Percentiles rank a stretch among this genome's conserved stretches.
Evolutionary conservation across 768 basidiomycete species (phyloP).

Genomic region (Coprinopsis strossmayeri): DNA sequence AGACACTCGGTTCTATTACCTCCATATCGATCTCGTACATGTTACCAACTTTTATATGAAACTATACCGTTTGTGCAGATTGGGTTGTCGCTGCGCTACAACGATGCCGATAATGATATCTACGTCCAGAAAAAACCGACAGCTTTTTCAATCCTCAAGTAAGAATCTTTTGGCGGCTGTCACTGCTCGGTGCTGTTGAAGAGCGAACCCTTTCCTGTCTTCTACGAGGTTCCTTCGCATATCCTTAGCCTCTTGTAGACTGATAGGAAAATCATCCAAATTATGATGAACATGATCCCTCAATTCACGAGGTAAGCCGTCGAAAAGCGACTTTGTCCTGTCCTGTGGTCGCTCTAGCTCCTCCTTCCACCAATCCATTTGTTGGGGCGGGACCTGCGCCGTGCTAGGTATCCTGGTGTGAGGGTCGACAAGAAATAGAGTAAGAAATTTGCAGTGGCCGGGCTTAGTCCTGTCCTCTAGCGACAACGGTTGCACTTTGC

Average conservation of each 20-base stretch:
- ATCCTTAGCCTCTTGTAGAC: conserved; percentile 22
- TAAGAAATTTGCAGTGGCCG: conserved; percentile 34
- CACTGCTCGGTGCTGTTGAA: too few species aligned
- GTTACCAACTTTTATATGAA: too few species aligned
- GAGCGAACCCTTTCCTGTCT: conserved; percentile 23
- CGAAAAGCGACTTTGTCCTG: not conserved
- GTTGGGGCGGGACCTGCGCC: conserved; percentile 21
- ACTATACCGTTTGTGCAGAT: too few species aligned
- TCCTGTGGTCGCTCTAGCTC: conserved; percentile 1
- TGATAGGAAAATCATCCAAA: conserved; percentile 23
- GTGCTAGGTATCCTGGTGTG: conserved; percentile 19
- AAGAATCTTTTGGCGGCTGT: too few species aligned
- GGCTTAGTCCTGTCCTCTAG: conserved; percentile 27
- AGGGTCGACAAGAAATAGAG: conserved; percentile 32
- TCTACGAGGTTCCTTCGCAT: conserved; percentile 24
- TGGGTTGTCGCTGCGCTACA: too few species aligned
- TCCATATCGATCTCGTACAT: too few species aligned
- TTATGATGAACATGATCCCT: conserved; percentile 16
- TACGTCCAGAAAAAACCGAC: too few species aligned
- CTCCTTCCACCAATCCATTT: conserved; percentile 22
- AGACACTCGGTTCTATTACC: too few species aligned
- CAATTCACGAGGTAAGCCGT: conserved; percentile 21
- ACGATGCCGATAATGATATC: too few species aligned
- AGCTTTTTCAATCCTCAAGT: too few species aligned
- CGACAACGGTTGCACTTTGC: conserved; percentile 26